Conservation (phyloP, 2,329 filamentous ascomycete species). For the Hypoxylon sp. region DNA sequence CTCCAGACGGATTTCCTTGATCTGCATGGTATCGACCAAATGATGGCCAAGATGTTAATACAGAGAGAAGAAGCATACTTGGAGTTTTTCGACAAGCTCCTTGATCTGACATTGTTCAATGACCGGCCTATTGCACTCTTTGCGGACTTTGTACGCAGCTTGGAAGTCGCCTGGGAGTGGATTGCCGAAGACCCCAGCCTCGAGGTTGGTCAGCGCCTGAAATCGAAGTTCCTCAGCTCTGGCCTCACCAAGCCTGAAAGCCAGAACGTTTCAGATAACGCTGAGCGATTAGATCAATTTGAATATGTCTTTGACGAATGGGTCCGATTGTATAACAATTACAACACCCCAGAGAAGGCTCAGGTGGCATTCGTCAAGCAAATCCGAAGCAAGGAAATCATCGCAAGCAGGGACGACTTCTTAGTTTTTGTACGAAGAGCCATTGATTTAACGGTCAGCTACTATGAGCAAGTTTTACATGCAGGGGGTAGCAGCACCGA, state of each 20-base stretch:
- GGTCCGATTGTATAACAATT: constrained; percentile 84
- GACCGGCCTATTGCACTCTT: constrained; percentile 84
- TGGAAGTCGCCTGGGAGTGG: constrained; percentile 87
- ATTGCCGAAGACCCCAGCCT: constrained; percentile 79
- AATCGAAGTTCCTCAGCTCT: constrained; percentile 69
- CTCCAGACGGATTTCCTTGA: constrained; percentile 73
- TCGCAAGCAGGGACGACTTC: constrained; percentile 82
- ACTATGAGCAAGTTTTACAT: constrained; percentile 80
- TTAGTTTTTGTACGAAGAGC: constrained; percentile 84
- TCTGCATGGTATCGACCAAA: constrained; percentile 76
- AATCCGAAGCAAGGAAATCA: constrained; percentile 79
- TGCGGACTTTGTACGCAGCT: constrained; percentile 86
- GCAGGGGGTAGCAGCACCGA: constrained; percentile 72
- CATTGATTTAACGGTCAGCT: constrained; percentile 82
- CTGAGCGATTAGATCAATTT: constrained; percentile 82
- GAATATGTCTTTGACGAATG: constrained; percentile 98
- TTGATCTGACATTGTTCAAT: constrained; percentile 83
- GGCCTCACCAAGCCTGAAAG: constrained; percentile 58
- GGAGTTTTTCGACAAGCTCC: constrained; percentile 82
- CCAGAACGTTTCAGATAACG: constrained; percentile 69
- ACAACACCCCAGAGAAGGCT: constrained; percentile 80
- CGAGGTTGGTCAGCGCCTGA: constrained; percentile 76
- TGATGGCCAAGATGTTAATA: constrained; percentile 79
- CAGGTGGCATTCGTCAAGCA: constrained; percentile 85
- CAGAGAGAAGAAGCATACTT: constrained; percentile 80